These are phyloP conservation scores for Acanthamoeba culbertsoni DNA, from an alignment of 208 protist genomes.

Conservation along the genomic window DNA sequence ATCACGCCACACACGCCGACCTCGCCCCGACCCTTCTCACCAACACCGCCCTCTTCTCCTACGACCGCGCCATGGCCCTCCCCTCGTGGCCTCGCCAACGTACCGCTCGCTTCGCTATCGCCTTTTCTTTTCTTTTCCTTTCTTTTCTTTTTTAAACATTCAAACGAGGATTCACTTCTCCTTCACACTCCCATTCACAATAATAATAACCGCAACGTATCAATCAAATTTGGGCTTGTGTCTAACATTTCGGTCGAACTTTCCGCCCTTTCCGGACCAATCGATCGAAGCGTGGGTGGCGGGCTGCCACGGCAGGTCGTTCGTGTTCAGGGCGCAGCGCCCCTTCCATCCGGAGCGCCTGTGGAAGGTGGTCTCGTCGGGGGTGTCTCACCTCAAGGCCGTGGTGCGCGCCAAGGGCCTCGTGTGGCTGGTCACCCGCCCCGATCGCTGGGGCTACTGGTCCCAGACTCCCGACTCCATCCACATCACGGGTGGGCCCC, in stretches of 20 bases:
- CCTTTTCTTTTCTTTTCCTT: neutral
- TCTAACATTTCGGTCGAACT: no score
- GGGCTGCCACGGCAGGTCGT: neutral
- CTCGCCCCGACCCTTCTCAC: neutral
- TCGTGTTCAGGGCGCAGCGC: conserved; percentile 11
- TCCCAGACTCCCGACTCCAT: neutral
- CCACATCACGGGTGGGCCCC: neutral
- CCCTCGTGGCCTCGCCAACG: conserved; percentile 28
- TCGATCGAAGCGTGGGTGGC: neutral
- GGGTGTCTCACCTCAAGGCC: neutral
- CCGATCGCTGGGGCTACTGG: conserved; percentile 31
- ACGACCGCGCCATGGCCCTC: neutral
- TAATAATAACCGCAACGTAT: no score
- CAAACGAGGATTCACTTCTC: no score
- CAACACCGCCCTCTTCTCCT: conserved; percentile 17
- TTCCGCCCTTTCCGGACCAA: neutral
- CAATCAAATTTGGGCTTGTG: no score
- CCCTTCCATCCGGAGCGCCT: conserved; percentile 4
- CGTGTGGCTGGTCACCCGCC: neutral
- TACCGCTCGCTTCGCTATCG: neutral
- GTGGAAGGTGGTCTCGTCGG: neutral
- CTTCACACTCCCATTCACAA: no score
- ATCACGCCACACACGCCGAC: neutral
- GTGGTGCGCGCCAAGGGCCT: conserved; percentile 33
- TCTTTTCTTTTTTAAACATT: neutral